Evolutionary conservation across 2,329 filamentous ascomycete species (phyloP).

Genomic region (Nectriaceae sp.): DNA sequence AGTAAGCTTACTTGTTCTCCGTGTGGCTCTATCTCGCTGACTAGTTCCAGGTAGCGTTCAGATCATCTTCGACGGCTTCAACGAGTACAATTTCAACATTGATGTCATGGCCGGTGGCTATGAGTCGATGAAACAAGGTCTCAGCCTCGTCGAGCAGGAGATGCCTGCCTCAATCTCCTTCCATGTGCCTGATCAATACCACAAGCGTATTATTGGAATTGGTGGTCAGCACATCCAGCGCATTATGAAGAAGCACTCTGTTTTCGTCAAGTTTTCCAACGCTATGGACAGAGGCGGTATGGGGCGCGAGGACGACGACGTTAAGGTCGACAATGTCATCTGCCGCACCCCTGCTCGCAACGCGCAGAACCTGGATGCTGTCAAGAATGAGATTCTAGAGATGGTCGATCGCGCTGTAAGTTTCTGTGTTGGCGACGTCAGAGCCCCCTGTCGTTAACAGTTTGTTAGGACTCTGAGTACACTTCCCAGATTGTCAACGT

Average conservation of each 20-base stretch:
- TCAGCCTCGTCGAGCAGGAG: slow-evolving; percentile 94
- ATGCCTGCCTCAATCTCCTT: slow-evolving; percentile 99
- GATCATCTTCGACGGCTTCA: slow-evolving; percentile 98
- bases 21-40: slow-evolving; percentile 16
- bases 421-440: slow-evolving; percentile 15
- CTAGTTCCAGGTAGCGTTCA: slow-evolving; percentile 75
- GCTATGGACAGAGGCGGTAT: slow-evolving; percentile 92
- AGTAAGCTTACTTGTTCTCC: slow-evolving; percentile 46
- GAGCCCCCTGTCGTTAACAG: slow-evolving; percentile 4
- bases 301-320: slow-evolving; percentile 94
- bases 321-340: slow-evolving; percentile 98
- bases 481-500: slow-evolving; percentile 92
- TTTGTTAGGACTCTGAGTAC: slow-evolving; percentile 82
- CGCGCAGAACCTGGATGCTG: slow-evolving; percentile 91
- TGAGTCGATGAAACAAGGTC: slow-evolving; percentile 89
- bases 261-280: slow-evolving; percentile 99
- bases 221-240: slow-evolving; percentile 98
- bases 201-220: slow-evolving; percentile 98
- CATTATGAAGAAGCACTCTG: slow-evolving; percentile 99
- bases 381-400: slow-evolving; percentile 98
- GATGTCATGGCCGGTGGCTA: slow-evolving; percentile 92
- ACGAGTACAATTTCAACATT: slow-evolving; percentile 99
- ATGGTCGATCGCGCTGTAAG: slow-evolving; percentile 94
- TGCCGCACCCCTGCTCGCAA: slow-evolving; percentile 97
- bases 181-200: slow-evolving; percentile 98